Evolutionary conservation across 345 rosid genomes (phyloP).

Genomic region (Lepidium sativum): DNA sequence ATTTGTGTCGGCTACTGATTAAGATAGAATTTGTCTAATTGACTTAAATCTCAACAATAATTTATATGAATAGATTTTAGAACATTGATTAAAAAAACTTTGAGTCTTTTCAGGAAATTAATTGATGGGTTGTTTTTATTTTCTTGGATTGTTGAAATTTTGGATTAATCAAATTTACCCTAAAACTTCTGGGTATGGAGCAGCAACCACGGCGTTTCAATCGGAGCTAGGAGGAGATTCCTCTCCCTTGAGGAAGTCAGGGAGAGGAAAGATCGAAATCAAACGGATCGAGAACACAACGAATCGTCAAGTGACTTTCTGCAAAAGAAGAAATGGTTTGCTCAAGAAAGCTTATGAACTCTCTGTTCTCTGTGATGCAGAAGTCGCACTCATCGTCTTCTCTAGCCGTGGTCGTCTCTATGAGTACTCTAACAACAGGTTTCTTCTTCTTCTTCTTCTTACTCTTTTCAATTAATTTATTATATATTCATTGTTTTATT

Average conservation of each 20-base stretch:
- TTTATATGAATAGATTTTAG: background rate
- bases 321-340: slow-evolving; percentile 91
- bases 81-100: slow-evolving; percentile 9
- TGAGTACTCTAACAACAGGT: slow-evolving; percentile 97
- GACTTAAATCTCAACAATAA: slow-evolving; percentile 1
- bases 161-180: background rate
- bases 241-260: slow-evolving; percentile 68
- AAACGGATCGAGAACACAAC: slow-evolving; percentile 99
- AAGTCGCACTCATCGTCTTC: slow-evolving; percentile 85
- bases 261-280: slow-evolving; percentile 99
- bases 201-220: slow-evolving; percentile 48
- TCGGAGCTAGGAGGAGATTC: slow-evolving; percentile 38
- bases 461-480: slow-evolving; percentile 11
- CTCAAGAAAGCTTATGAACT: slow-evolving; percentile 94
- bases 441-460: background rate
- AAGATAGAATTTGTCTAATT: background rate
- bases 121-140: background rate
- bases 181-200: background rate
- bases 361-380: slow-evolving; percentile 60
- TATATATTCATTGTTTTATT: background rate
- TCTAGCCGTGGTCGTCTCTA: slow-evolving; percentile 98
- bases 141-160: background rate
- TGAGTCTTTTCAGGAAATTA: background rate
- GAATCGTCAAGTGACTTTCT: slow-evolving; percentile 95
- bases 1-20: slow-evolving; percentile 9